These are phyloP conservation scores for Mariannaea sp. DNA, from an alignment of 2,329 filamentous ascomycete species.

Conservation along the genomic window DNA sequence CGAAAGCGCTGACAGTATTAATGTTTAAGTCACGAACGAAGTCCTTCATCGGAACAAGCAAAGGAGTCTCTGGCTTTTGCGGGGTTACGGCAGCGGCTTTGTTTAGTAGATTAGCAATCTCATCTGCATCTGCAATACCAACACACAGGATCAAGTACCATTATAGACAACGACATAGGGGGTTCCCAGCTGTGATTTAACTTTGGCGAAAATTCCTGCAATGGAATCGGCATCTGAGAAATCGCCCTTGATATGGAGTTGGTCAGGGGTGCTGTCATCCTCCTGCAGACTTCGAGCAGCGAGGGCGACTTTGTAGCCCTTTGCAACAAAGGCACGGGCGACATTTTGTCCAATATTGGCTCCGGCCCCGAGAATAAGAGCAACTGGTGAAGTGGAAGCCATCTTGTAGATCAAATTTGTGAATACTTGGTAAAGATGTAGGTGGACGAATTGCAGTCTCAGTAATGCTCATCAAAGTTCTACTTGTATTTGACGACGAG, in stretches of 20 bases:
- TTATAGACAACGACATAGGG: conserved; percentile 33
- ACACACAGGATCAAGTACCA: conserved; percentile 10
- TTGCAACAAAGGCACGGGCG: conserved; percentile 27
- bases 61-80: conserved; percentile 16
- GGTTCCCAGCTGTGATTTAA: conserved; percentile 19
- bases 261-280: conserved; percentile 26
- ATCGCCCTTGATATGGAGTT: conserved; percentile 44
- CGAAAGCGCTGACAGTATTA: conserved; percentile 36
- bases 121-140: neutral
- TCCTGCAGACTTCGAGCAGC: conserved; percentile 27
- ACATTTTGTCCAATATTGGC: conserved; percentile 29
- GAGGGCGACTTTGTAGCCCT: conserved; percentile 32
- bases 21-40: conserved; percentile 13
- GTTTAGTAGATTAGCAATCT: neutral
- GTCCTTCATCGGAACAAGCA: conserved; percentile 3
- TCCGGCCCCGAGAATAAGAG: conserved; percentile 35
- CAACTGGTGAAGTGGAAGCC: conserved; percentile 15
- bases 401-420: too few species aligned
- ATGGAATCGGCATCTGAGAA: conserved; percentile 40
- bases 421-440: too few species aligned
- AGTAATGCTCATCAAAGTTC: too few species aligned
- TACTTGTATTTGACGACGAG: too few species aligned
- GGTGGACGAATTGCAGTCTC: too few species aligned
- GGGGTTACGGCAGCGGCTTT: conserved; percentile 22
- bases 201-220: conserved; percentile 17